Evolutionary conservation across 2,329 filamentous ascomycete genomes (phyloP), one percentile per base, ranked within the genome.

Genomic region (Ceratocystis alfenasii): DNA sequence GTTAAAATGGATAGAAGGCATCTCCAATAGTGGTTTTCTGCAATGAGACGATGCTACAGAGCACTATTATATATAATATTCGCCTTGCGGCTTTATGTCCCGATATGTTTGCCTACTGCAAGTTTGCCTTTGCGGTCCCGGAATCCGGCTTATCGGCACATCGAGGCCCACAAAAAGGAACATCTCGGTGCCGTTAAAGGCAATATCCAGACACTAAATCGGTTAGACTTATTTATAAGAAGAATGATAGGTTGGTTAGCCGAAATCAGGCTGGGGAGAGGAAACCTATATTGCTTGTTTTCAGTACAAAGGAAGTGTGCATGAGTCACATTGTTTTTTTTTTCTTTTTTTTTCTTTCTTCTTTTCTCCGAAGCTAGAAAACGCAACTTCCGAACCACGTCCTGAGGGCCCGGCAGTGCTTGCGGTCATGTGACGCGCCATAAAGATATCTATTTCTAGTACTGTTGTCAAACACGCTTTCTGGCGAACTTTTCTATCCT

Each of bases 81-180:
- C 28, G 10, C 17, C 55, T 36, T n/a, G 12, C 6, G 55, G 36
- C 2, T 30, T 22, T 45, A 33, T 25, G 15, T 44, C 33, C 25
- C 48, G 45, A 22, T 25, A 7, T 20, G 36, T 17, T 57, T 20
- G 33, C 22, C 28, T 36, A 28, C 12, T n/a, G 28, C 28, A 36
- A 59, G 15, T 59, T 64, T 55, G 50, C 50, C 63, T 64, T 44
- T 64, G 25, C 63, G 63, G 50, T 64, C 33, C 63, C 63, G 63
- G 25, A 20, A 36, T n/a, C 50, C 63, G 25, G 48, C 50, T 46
- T 50, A 20, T 64, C 63, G 63, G 63, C 63, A 45, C 33, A 57
- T 10, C 6, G 36, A 25, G 50, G 3, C 55, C 55, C 55, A 36
- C 55, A 33, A 33, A 59, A 59, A 36, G 55, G 55, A 36, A 36